Conservation (phyloP, 352 stramenopile genomes). For the Pythium plurisporium region DNA sequence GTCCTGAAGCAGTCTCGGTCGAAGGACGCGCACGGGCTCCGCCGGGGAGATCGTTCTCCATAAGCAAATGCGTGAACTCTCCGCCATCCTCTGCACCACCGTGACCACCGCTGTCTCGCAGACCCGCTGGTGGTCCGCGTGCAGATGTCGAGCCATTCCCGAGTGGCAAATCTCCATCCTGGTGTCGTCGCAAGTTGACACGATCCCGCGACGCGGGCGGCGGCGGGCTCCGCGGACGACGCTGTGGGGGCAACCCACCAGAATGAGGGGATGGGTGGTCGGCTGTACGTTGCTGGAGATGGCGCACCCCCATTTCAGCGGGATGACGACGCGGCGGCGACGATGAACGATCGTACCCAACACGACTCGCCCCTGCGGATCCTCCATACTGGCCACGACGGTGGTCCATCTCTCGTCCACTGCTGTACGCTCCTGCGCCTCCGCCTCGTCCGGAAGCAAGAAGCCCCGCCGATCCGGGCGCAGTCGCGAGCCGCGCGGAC, state of each 20-base stretch:
- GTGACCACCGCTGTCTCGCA: not conserved
- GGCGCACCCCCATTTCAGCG: not conserved
- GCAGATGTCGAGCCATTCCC: not conserved
- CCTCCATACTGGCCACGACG: not conserved
- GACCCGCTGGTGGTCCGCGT: not conserved
- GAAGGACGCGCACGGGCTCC: not conserved
- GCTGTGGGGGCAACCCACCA: not conserved
- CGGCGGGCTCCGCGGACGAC: not conserved
- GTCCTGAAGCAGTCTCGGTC: not conserved
- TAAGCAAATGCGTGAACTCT: conserved; percentile 7
- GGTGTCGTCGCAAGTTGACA: not conserved
- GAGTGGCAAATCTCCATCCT: not conserved
- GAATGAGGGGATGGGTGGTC: not conserved
- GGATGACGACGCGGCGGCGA: not conserved
- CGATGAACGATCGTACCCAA: not conserved
- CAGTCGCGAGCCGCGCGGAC: conserved; percentile 24
- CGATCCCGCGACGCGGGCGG: not conserved
- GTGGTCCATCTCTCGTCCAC: not conserved
- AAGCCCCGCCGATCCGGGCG: conserved; percentile 4
- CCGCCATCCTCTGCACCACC: not conserved
- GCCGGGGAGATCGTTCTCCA: not conserved
- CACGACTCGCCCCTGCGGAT: not conserved
- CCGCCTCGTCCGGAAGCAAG: not conserved
- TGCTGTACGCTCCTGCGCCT: not conserved
- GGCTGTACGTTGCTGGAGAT: not conserved